phyloP scores from a whole-genome alignment of 345 rosid species.

The Gossypium australe region DNA sequence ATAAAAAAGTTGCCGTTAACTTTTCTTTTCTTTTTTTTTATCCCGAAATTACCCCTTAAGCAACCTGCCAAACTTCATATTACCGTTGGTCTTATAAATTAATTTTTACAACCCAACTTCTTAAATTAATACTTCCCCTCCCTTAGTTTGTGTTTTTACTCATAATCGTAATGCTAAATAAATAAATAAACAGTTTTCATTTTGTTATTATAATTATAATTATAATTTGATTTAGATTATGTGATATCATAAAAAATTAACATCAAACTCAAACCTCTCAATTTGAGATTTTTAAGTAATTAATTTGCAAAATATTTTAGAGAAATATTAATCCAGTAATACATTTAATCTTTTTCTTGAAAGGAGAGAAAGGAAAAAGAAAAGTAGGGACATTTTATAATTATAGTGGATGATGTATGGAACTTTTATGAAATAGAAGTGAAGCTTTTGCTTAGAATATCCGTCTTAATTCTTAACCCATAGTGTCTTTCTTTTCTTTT shows the following conservation, averaged over 20 bases:
- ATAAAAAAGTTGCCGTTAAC: slow-evolving; percentile 12
- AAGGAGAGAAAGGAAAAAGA: background rate
- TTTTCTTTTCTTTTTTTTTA: background rate
- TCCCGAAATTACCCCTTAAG: slow-evolving; percentile 14
- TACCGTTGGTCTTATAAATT: slow-evolving; percentile 1
- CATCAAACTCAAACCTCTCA: too few relatives aligned
- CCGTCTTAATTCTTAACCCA: background rate
- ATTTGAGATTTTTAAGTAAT: background rate
- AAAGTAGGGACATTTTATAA: background rate
- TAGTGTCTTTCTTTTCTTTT: too few relatives aligned
- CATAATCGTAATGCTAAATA: background rate
- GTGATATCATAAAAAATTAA: too few relatives aligned
- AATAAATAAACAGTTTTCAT: background rate
- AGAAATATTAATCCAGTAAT: background rate
- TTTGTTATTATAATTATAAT: background rate
- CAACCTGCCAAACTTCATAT: slow-evolving; percentile 10
- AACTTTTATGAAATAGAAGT: background rate
- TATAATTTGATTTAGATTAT: background rate
- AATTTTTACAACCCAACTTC: background rate
- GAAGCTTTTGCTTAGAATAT: background rate
- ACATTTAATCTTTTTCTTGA: background rate
- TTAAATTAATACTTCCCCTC: background rate
- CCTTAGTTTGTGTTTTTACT: background rate
- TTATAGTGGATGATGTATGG: background rate
- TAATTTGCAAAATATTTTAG: background rate